Evolutionary conservation across 2,329 filamentous ascomycete genomes (phyloP), one percentile per base, ranked within the genome.

Genomic region (Fusarium sp.): DNA sequence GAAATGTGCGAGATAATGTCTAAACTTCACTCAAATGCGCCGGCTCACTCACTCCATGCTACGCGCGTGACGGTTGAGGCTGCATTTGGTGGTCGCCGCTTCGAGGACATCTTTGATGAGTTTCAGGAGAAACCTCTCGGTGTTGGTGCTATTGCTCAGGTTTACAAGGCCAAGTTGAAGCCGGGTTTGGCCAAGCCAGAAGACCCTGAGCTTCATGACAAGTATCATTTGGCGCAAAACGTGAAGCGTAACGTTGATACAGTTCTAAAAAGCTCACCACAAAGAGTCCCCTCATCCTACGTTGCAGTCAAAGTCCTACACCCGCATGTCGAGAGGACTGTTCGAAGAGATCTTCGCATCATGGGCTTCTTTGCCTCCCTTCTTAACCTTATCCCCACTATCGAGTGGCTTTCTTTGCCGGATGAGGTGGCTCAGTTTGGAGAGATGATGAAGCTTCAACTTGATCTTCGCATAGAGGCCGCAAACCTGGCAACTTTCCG

Each of bases 401-500:
- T 99, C 75, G 93, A 98, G 79, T 99, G 96, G 96, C 85, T 99
- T 8, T 97, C 95, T 1, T 88, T 99, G 11, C 96, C 96, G 0
- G 95, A 97, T 71, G 96, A 99, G 77, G 96, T 98, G 5, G 81
- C 85, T 15, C 94, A 98, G 74, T 99, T 99, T 75, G 95, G 94
- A 23, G 92, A 96, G 76, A 99, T 99, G 96, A 99, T 99, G 96
- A 91, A 91, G 73, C 83, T 98, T n/a, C 96, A 99, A 77, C 84
- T 99, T 4, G 96, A 99, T 78, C 85, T 99, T 35, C 91, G 96
- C 51, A 98, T 98, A 63, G 96, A 99, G 78, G 91, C 94, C 3
- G 91, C 94, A 36, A 99, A 99, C 73, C 83, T 99, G 5, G 89
- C 90, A 21, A 88, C 90, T 15, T 98, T 99, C 83, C 90, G 96